Conservation (phyloP, 768 basidiomycete genomes). For the Termitomyces heimii region DNA sequence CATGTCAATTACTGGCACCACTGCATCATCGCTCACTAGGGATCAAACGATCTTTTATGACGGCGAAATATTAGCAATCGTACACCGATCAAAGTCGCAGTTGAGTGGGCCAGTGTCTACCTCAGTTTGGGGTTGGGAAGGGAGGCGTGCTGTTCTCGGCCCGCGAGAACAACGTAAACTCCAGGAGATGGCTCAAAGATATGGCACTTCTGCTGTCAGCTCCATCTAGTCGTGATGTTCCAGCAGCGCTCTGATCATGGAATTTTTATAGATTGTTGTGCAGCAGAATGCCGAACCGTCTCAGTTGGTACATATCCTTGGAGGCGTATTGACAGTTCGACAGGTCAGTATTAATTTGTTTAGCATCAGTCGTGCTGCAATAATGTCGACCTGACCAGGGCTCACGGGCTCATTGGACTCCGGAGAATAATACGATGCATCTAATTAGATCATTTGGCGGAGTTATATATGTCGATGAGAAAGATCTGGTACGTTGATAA, state of each 20-base stretch:
- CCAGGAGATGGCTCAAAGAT: constrained; percentile 65
- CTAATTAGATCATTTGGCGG: constrained; percentile 48
- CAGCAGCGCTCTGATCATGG: neutral
- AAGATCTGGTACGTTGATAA: constrained; percentile 50
- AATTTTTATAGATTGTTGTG: constrained; percentile 31
- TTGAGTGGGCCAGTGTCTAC: constrained; percentile 63
- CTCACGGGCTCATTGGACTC: constrained; percentile 64
- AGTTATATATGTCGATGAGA: constrained; percentile 61
- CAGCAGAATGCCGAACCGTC: constrained; percentile 60
- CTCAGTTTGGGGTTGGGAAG: constrained; percentile 74
- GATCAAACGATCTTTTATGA: constrained; percentile 65
- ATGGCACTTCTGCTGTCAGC: constrained; percentile 60
- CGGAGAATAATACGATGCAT: constrained; percentile 83
- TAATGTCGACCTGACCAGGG: constrained; percentile 38
- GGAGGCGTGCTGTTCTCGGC: constrained; percentile 44
- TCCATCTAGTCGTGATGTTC: neutral
- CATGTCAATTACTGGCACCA: constrained; percentile 49
- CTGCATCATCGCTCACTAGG: constrained; percentile 37
- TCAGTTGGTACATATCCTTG: constrained; percentile 57
- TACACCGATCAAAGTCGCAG: constrained; percentile 64
- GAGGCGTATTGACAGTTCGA: constrained; percentile 65
- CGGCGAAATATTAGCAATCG: constrained; percentile 58
- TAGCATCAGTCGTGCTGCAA: neutral
- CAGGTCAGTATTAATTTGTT: constrained; percentile 44
- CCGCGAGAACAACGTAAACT: constrained; percentile 64